A percentile compares a stretch with the other conserved stretches of the same genome.
Evolutionary conservation across 2,329 filamentous ascomycete genomes (phyloP).

Genomic region (Colletotrichum sp.): DNA sequence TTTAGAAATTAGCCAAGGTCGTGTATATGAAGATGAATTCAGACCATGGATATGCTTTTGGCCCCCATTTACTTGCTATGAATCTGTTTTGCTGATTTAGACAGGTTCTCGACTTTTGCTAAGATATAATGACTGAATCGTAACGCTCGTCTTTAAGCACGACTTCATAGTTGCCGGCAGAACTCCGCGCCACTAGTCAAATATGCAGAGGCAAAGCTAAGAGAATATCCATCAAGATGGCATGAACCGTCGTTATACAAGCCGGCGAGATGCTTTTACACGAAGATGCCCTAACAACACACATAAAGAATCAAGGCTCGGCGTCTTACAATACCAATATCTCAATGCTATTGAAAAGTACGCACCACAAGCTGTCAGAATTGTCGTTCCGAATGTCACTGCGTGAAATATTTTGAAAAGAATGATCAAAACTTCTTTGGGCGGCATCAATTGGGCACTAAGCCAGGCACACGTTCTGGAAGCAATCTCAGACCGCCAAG

Average conservation of each 20-base stretch:
- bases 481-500: not conserved
- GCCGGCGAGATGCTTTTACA: not conserved
- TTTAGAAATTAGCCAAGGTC: no score
- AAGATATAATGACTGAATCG: not conserved
- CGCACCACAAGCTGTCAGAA: not conserved
- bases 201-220: not conserved
- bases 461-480: not conserved
- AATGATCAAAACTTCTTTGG: not conserved
- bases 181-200: not conserved
- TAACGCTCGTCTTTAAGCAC: not conserved
- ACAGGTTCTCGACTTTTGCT: no score
- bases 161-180: not conserved
- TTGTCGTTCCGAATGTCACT: not conserved
- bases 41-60: no score
- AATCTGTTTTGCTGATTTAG: no score
- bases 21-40: no score
- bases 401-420: not conserved
- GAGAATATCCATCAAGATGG: not conserved
- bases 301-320: not conserved
- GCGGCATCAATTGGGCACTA: not conserved
- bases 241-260: not conserved
- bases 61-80: no score
- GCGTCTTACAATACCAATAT: not conserved
- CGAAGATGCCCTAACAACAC: not conserved
- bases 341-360: not conserved